Evolutionary conservation across 2,329 filamentous ascomycete species (phyloP).

Genomic region (Venturia effusa): DNA sequence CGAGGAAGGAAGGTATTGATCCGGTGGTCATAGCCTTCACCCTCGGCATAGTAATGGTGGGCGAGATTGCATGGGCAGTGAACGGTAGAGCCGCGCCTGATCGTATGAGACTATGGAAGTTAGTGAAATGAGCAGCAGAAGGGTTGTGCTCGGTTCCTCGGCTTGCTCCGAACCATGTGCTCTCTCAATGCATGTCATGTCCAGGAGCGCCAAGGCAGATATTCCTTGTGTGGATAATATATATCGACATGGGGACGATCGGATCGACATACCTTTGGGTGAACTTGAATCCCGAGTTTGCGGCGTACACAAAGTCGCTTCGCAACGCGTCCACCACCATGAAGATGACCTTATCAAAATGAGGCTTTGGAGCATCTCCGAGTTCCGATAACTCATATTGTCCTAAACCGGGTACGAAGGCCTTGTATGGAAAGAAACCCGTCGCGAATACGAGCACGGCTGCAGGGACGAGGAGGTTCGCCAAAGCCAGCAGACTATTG

Average conservation of each 20-base stretch:
- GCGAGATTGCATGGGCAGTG: conserved; percentile 90
- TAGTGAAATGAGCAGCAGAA: neutral
- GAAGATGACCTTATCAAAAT: conserved; percentile 85
- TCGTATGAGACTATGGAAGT: conserved; percentile 58
- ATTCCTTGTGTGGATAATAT: neutral
- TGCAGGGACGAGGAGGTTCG: conserved; percentile 68
- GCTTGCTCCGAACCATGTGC: neutral
- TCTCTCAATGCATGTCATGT: neutral
- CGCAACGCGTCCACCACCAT: conserved; percentile 96
- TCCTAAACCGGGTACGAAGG: conserved; percentile 77
- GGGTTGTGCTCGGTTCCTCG: neutral
- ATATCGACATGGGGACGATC: neutral
- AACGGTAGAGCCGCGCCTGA: conserved; percentile 79
- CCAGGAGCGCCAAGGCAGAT: neutral
- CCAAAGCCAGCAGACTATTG: conserved; percentile 42
- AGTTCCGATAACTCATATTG: conserved; percentile 46
- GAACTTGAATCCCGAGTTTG: conserved; percentile 70
- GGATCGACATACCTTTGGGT: conserved; percentile 61
- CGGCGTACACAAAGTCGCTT: conserved; percentile 87
- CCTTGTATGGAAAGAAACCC: conserved; percentile 97
- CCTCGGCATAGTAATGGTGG: conserved; percentile 95
- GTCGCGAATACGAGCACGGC: conserved; percentile 62
- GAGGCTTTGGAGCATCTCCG: conserved; percentile 49
- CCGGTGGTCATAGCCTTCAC: conserved; percentile 96
- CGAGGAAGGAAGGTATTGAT: conserved; percentile 94